Evolutionary conservation across 495 filamentous ascomycete species (phyloP).

Genomic region (Lophium mytilinum): DNA sequence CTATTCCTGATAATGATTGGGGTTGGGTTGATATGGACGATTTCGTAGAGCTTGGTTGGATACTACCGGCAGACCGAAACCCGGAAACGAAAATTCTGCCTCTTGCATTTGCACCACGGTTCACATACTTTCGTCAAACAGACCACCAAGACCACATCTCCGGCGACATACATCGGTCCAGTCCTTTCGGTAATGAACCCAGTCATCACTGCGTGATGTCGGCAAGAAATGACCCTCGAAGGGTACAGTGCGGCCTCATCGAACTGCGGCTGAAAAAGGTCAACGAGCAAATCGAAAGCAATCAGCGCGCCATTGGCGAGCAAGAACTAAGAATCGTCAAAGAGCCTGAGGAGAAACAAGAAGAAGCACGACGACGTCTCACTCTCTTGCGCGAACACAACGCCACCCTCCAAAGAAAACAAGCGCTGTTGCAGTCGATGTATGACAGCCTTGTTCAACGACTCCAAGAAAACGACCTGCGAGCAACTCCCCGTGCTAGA

Average conservation of each 20-base stretch:
- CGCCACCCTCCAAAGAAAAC: constrained; percentile 61
- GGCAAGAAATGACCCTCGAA: constrained; percentile 78
- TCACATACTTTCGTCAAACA: constrained; percentile 97
- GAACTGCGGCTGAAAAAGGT: constrained; percentile 70
- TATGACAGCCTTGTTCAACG: constrained; percentile 56
- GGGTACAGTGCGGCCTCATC: constrained; percentile 81
- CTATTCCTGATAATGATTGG: constrained; percentile 87
- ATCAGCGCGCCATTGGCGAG: constrained; percentile 44
- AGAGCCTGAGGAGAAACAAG: constrained; percentile 37
- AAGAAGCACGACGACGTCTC: constrained; percentile 51
- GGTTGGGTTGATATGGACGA: constrained; percentile 99
- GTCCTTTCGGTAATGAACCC: constrained; percentile 82
- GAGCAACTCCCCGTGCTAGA: constrained; percentile 10
- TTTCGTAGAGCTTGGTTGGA: constrained; percentile 96
- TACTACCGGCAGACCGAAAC: constrained; percentile 80
- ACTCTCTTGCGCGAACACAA: constrained; percentile 63
- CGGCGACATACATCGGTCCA: constrained; percentile 61
- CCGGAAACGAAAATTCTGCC: constrained; percentile 91
- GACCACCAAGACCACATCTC: constrained; percentile 68
- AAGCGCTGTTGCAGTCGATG: constrained; percentile 67
- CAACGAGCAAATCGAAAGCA: constrained; percentile 64
- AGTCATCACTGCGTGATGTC: constrained; percentile 96
- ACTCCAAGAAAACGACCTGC: constrained; percentile 40
- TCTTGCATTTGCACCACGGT: constrained; percentile 80
- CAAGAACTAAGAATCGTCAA: constrained; percentile 35